Conservation (phyloP, 331 rosid genomes). For the Quercus tomentella region DNA sequence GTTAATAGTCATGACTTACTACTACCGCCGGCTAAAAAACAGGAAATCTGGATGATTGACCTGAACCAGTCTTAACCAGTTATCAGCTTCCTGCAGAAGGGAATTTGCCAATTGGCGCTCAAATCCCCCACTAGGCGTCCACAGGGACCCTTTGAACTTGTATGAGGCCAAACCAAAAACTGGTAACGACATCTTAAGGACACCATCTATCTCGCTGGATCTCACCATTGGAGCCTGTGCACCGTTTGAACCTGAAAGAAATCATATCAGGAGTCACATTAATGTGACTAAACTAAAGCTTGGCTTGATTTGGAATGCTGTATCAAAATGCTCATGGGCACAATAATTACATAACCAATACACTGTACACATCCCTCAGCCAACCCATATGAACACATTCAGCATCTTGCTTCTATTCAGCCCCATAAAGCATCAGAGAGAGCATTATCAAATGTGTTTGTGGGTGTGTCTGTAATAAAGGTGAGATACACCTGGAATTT, state of each 20-base stretch:
- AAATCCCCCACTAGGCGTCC: conserved; percentile 66
- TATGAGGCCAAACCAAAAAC: conserved; percentile 90
- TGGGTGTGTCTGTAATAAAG: neutral
- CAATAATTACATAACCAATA: neutral
- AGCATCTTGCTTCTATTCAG: neutral
- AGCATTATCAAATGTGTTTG: neutral
- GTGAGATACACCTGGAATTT: too few species aligned
- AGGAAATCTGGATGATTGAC: conserved; percentile 89
- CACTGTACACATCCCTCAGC: neutral
- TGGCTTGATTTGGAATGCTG: neutral
- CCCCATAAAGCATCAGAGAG: neutral
- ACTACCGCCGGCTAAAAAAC: conserved; percentile 65
- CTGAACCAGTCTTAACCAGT: conserved; percentile 51
- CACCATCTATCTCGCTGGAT: conserved; percentile 30
- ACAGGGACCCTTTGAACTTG: conserved; percentile 82
- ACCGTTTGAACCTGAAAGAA: conserved; percentile 46
- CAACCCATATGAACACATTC: neutral
- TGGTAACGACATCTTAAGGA: conserved; percentile 47
- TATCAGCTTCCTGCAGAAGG: conserved; percentile 58
- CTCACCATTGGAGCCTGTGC: conserved; percentile 33
- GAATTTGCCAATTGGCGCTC: conserved; percentile 50
- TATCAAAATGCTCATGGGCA: too few species aligned
- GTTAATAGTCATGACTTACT: neutral
- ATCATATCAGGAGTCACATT: neutral
- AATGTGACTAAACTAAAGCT: neutral